Base-by-base conservation (phyloP, 805 yeast genomes). In the Saturnispora ahearnii region DNA sequence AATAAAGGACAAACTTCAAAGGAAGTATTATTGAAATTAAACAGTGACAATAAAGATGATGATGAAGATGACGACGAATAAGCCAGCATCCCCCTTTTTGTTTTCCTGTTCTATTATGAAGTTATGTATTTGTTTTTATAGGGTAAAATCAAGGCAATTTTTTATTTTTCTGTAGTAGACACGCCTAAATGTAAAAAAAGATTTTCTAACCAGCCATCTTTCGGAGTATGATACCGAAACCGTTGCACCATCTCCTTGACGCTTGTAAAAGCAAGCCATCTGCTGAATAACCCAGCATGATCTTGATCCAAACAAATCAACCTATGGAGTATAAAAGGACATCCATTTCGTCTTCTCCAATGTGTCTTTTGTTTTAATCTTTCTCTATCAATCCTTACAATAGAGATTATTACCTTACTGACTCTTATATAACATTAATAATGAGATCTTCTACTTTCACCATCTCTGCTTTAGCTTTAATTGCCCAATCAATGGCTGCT, bases 401-500 rank as follows among this genome's bases (percentile, higher is more conserved):
- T 38, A 38, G 11, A 45, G 40, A 36, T 36, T 22, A 11, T 18
- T 18, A 30, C 45, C 34, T 4, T 37, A 38, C 8, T 43, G 26
- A 36, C 24, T 36, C 40, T 36, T 18, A 24, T 37, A 32, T 30
- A 32, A 48, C 18, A 9, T 24, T 30, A 9, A 40, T 31, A 50
- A 52, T 54, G 55, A 52, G 54, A 52, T 13, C 55, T 48, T 48
- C 50, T n/a, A 52, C 54, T 37, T 52, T 54, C 46, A 50, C 57
- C 2, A 18, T 54, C 26, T 65, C 74, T 51, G 61, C 77, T 49
- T 68, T 78, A 53, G 56, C 62, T 45, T 61, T 79, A 44, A 71
- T 74, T 49, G 65, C 76, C 31, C 55, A 72, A 30, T 72, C 81
- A 40, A 50, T 73, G 41, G 82, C 83, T 44, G 85, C 86, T 53